These are phyloP conservation scores for Coniochaeta pulveracea DNA, from an alignment of 2,329 filamentous ascomycete genomes.

Conservation along the genomic window DNA sequence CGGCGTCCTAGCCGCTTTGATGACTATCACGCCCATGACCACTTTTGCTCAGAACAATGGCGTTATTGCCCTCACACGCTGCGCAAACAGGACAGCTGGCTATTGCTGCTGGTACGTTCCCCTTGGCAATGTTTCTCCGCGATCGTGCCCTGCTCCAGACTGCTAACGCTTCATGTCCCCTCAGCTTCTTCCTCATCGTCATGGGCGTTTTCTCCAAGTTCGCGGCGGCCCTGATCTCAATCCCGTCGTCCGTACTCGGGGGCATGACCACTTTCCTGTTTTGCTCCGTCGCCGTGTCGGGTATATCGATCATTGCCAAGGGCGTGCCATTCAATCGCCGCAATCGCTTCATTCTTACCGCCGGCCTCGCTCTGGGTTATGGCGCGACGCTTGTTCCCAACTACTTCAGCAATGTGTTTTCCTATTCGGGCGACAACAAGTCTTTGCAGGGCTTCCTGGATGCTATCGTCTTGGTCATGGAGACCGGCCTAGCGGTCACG, in stretches of 20 bases:
- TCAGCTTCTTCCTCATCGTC: constrained; percentile 60
- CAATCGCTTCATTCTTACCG: constrained; percentile 72
- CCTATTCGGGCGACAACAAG: constrained; percentile 56
- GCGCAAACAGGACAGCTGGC: constrained; percentile 70
- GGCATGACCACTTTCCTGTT: constrained; percentile 78
- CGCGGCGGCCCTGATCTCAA: constrained; percentile 65
- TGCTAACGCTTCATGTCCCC: too few relatives aligned
- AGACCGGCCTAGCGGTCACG: constrained; percentile 65
- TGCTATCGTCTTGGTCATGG: constrained; percentile 61
- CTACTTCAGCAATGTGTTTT: constrained; percentile 64
- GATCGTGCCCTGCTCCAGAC: too few relatives aligned
- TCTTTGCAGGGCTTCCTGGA: constrained; percentile 63
- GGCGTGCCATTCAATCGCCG: constrained; percentile 64
- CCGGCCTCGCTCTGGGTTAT: constrained; percentile 62
- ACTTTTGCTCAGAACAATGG: constrained; percentile 80
- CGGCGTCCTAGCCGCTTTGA: constrained; percentile 62
- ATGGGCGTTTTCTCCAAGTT: constrained; percentile 82
- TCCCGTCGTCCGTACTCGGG: constrained; percentile 55
- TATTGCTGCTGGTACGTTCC: constrained; percentile 53
- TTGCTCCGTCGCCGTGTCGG: constrained; percentile 63
- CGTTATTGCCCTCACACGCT: constrained; percentile 71
- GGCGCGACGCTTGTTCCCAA: constrained; percentile 54
- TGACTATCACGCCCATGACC: constrained; percentile 70
- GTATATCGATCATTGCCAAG: constrained; percentile 63
- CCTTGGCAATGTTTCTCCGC: too few relatives aligned